phyloP scores from a whole-genome alignment of 75 land plant species.

The Chamaecyparis obtusa region DNA sequence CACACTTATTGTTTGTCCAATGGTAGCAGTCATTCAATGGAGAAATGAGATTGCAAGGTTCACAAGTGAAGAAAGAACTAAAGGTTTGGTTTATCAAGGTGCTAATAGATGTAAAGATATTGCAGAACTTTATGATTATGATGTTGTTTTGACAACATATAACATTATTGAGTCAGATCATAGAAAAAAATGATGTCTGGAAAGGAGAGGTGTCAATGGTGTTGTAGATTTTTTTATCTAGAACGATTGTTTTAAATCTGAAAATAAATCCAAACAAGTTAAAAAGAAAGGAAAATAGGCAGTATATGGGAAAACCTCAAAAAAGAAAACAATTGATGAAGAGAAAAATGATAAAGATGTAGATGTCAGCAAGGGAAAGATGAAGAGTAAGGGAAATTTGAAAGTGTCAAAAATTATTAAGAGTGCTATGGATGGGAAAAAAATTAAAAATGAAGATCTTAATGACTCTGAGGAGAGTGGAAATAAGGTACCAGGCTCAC shows the following conservation, averaged over 20 bases:
- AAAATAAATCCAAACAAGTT: conserved; percentile 67
- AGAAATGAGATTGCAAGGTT: conserved; percentile 65
- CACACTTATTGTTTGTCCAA: conserved; percentile 87
- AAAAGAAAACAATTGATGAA: conserved; percentile 4
- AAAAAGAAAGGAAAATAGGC: conserved; percentile 27
- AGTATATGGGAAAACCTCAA: background rate
- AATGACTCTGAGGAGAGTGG: conserved; percentile 11
- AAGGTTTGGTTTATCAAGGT: conserved; percentile 81
- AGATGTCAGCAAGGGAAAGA: background rate
- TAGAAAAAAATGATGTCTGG: conserved; percentile 63
- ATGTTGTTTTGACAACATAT: conserved; percentile 85
- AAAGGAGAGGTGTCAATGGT: conserved; percentile 62
- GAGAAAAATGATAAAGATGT: conserved; percentile 2
- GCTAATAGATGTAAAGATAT: conserved; percentile 37
- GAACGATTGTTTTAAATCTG: conserved; percentile 50
- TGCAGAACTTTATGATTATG: conserved; percentile 54
- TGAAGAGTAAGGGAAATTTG: background rate
- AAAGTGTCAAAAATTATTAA: conserved; percentile 3
- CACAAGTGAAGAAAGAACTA: conserved; percentile 58
- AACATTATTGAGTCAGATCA: conserved; percentile 67
- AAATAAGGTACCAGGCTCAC: background rate
- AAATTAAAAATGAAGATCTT: background rate
- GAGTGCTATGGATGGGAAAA: background rate
- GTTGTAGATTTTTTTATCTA: conserved; percentile 44
- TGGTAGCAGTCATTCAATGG: conserved; percentile 92